Conservation (phyloP, 164 flowering plant species). For the Vitis amurensis region DNA sequence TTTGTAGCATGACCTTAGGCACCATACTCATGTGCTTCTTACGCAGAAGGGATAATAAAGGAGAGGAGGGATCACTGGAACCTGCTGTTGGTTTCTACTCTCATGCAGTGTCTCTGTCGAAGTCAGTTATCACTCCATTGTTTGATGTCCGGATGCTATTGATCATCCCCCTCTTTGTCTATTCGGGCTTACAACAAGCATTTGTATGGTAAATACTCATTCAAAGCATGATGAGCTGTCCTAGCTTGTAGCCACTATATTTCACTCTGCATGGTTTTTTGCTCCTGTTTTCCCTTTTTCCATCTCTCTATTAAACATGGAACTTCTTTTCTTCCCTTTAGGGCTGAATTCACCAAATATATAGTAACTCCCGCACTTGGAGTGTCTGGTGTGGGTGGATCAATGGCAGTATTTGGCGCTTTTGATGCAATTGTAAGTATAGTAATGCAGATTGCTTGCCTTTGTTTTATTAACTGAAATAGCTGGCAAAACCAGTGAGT, state of each 20-base stretch:
- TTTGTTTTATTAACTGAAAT: too few species aligned
- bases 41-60: slow-evolving; percentile 44
- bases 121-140: slow-evolving; percentile 54
- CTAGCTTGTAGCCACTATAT: not conserved
- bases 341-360: slow-evolving; percentile 88
- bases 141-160: slow-evolving; percentile 64
- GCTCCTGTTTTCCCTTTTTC: not conserved
- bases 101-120: slow-evolving; percentile 42
- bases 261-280: not conserved
- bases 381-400: slow-evolving; percentile 83
- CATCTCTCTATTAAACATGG: not conserved
- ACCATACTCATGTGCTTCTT: slow-evolving; percentile 80
- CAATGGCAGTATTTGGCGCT: slow-evolving; percentile 93
- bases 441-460: not conserved
- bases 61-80: slow-evolving; percentile 32
- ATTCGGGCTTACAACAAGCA: slow-evolving; percentile 96
- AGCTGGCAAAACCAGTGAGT: too few species aligned
- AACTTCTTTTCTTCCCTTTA: slow-evolving; percentile 21
- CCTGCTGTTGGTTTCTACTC: slow-evolving; percentile 38
- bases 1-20: slow-evolving; percentile 78
- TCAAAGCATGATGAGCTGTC: not conserved
- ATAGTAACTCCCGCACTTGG: slow-evolving; percentile 80
- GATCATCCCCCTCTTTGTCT: slow-evolving; percentile 81
- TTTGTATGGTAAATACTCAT: slow-evolving; percentile 73
- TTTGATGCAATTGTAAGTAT: slow-evolving; percentile 90